Evolutionary conservation across 148 eudicot species (phyloP).

Genomic region (Diospyros kaki): DNA sequence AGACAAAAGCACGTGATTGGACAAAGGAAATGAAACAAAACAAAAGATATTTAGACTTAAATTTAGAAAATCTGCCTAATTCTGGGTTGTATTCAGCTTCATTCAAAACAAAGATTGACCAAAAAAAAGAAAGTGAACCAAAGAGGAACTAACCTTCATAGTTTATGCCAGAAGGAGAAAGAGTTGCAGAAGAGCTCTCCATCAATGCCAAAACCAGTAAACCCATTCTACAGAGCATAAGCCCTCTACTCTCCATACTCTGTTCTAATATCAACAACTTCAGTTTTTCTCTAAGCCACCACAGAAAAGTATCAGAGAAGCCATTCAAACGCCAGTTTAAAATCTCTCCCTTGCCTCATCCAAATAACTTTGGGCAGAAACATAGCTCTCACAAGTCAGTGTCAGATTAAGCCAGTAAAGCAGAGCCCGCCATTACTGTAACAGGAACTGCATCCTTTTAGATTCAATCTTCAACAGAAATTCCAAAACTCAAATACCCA

Average conservation of each 20-base stretch:
- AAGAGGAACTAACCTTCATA: constrained; percentile 70
- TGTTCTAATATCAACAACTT: constrained; percentile 6
- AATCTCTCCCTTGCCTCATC: constrained; percentile 15
- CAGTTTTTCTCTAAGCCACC: constrained; percentile 12
- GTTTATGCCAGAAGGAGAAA: constrained; percentile 89
- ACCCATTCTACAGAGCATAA: constrained; percentile 28
- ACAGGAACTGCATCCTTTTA: not conserved
- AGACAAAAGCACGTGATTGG: no score
- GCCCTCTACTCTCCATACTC: constrained; percentile 31
- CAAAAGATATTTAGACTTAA: not conserved
- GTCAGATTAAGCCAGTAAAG: constrained; percentile 12
- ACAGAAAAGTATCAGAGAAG: constrained; percentile 8
- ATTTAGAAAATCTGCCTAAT: not conserved
- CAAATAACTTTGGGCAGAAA: constrained; percentile 10
- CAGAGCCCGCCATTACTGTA: constrained; percentile 14
- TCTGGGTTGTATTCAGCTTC: not conserved
- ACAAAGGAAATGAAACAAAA: not conserved
- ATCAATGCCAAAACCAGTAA: constrained; percentile 49
- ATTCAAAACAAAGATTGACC: not conserved
- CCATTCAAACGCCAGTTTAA: constrained; percentile 19
- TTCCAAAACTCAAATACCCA: constrained; percentile 10
- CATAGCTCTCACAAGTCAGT: constrained; percentile 15
- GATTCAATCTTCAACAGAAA: constrained; percentile 3
- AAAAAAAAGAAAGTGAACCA: not conserved
- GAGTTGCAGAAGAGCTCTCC: constrained; percentile 53